Percentiles rank a stretch among this genome's conserved stretches.
These are phyloP conservation scores for Phaeosphaeria sp. DNA, from an alignment of 2,329 filamentous ascomycete species.

Conservation along the genomic window DNA sequence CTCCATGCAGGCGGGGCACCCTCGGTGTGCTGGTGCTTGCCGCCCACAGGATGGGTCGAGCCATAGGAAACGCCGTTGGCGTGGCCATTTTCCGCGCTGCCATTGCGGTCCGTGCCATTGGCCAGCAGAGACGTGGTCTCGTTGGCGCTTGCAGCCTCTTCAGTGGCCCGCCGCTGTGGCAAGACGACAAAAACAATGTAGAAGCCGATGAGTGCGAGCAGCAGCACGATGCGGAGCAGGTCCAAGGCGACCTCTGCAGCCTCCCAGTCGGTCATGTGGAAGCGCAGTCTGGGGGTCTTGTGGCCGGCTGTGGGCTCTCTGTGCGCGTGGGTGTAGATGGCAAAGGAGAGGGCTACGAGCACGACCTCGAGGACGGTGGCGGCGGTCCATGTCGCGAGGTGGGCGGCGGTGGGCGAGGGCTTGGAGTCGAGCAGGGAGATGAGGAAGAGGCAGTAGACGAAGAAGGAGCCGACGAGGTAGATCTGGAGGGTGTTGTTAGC, in stretches of 20 bases:
- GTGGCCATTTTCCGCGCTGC: slow-evolving; percentile 55
- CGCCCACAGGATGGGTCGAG: slow-evolving; percentile 51
- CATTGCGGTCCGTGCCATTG: slow-evolving; percentile 50
- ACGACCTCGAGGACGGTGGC: slow-evolving; percentile 75
- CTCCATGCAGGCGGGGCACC: slow-evolving; percentile 83
- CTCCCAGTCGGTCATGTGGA: slow-evolving; percentile 64
- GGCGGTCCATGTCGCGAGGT: slow-evolving; percentile 79
- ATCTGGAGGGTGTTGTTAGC: slow-evolving; percentile 63
- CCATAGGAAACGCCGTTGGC: slow-evolving; percentile 63
- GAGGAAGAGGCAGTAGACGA: slow-evolving; percentile 84
- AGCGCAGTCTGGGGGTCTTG: slow-evolving; percentile 25
- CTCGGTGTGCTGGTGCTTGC: slow-evolving; percentile 54
- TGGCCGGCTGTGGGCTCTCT: slow-evolving; percentile 63
- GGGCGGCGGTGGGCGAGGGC: slow-evolving; percentile 79
- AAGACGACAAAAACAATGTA: slow-evolving; percentile 63
- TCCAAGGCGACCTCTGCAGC: slow-evolving; percentile 70
- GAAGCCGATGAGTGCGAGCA: slow-evolving; percentile 65
- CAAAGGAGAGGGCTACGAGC: slow-evolving; percentile 72
- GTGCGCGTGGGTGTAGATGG: slow-evolving; percentile 72
- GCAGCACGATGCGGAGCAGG: slow-evolving; percentile 70
- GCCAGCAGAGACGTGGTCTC: slow-evolving; percentile 71
- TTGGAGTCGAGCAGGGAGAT: slow-evolving; percentile 86
- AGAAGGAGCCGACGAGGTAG: slow-evolving; percentile 83
- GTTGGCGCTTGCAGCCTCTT: slow-evolving; percentile 44
- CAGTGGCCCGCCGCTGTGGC: slow-evolving; percentile 25